Conservation (phyloP, 352 stramenopile genomes). For the Pythium pyrilobum region DNA sequence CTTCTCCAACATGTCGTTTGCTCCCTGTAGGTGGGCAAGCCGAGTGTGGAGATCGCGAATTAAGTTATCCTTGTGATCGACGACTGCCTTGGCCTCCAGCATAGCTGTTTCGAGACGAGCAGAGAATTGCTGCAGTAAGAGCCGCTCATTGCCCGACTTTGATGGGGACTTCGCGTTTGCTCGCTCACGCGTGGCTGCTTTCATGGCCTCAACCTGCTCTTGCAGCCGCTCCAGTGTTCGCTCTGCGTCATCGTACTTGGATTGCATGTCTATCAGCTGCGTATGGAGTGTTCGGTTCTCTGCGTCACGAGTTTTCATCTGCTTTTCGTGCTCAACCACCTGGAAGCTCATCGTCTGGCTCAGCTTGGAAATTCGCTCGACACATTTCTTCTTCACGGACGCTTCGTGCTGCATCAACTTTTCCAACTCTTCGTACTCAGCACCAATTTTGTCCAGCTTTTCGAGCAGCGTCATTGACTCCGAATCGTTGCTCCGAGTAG, state of each 20-base stretch:
- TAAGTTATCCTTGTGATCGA: conserved; percentile 55
- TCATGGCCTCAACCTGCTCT: conserved; percentile 36
- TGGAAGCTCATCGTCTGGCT: conserved; percentile 68
- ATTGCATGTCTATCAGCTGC: conserved; percentile 30
- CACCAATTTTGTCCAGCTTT: conserved; percentile 40
- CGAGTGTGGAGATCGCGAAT: conserved; percentile 47
- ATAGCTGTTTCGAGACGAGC: conserved; percentile 51
- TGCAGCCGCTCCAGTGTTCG: conserved; percentile 39
- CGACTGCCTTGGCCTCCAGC: conserved; percentile 61
- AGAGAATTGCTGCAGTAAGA: conserved; percentile 53
- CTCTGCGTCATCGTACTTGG: conserved; percentile 42
- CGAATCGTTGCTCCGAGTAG: not conserved
- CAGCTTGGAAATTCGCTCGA: conserved; percentile 61
- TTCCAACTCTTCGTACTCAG: conserved; percentile 27
- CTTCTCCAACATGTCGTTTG: conserved; percentile 14
- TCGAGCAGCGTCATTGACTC: conserved; percentile 31
- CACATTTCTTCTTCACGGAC: conserved; percentile 64
- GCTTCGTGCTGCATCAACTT: conserved; percentile 33
- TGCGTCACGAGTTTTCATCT: conserved; percentile 33
- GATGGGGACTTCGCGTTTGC: not conserved
- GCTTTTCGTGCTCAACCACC: conserved; percentile 54
- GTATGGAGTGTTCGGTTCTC: conserved; percentile 31
- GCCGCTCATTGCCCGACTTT: conserved; percentile 23
- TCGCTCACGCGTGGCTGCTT: conserved; percentile 10
- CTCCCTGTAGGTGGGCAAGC: conserved; percentile 22